These are phyloP conservation scores for Venturia oleaginea DNA, from an alignment of 2,329 filamentous ascomycete species.

Conservation along the genomic window DNA sequence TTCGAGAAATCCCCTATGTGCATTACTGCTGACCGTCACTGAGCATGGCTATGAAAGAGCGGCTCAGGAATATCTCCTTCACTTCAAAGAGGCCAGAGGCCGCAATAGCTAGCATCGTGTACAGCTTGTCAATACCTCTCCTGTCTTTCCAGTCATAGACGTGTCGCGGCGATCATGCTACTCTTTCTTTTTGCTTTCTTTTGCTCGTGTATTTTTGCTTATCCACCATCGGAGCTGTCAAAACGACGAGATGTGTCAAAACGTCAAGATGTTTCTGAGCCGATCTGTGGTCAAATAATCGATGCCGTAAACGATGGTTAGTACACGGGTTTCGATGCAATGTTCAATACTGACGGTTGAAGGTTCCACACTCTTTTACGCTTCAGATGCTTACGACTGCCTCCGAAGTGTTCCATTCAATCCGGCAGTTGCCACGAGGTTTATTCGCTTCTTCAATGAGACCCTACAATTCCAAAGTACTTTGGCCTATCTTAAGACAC, in stretches of 20 bases:
- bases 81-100: background rate
- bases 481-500: slow-evolving; percentile 32
- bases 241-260: background rate
- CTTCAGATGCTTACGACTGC: slow-evolving; percentile 30
- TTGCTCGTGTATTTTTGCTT: background rate
- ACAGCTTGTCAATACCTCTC: background rate
- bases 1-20: background rate
- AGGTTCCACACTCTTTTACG: slow-evolving; percentile 16
- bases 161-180: background rate
- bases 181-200: background rate
- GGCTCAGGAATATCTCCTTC: background rate
- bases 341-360: background rate
- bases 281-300: background rate
- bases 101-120: background rate
- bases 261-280: background rate
- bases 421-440: slow-evolving; percentile 32
- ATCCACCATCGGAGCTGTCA: background rate
- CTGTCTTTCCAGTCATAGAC: background rate
- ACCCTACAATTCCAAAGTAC: slow-evolving; percentile 39
- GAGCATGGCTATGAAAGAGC: background rate
- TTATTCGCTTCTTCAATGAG: slow-evolving; percentile 37
- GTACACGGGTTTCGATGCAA: background rate
- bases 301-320: background rate
- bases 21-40: background rate
- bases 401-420: slow-evolving; percentile 39